Evolutionary conservation across 169 alveolate genomes (phyloP).

Genomic region (Plasmodium blacklocki): DNA sequence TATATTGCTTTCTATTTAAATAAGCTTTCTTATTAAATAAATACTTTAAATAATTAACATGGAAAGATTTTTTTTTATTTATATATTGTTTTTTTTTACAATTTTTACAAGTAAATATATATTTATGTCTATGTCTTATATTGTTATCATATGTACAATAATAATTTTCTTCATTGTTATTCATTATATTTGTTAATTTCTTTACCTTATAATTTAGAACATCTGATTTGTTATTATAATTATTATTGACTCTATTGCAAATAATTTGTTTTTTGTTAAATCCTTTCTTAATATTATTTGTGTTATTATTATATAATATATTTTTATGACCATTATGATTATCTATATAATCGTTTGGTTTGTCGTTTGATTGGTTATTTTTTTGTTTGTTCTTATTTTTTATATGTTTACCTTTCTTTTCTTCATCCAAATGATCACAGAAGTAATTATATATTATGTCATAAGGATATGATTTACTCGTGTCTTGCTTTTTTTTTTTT

Average conservation of each 20-base stretch:
- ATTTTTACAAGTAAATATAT: slow-evolving; percentile 30
- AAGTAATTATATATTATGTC: slow-evolving; percentile 39
- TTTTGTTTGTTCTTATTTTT: neutral
- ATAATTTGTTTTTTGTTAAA: neutral
- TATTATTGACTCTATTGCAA: neutral
- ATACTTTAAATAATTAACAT: slow-evolving; percentile 18
- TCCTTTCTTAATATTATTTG: neutral
- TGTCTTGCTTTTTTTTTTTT: neutral
- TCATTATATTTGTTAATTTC: neutral
- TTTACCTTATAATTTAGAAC: neutral
- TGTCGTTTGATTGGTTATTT: neutral
- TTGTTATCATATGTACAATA: slow-evolving; percentile 24
- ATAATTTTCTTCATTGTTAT: slow-evolving; percentile 15
- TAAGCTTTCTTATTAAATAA: neutral
- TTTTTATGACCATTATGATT: neutral
- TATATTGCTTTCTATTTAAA: slow-evolving; percentile 14
- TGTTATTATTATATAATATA: neutral
- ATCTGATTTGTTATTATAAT: neutral
- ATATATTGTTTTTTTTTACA: slow-evolving; percentile 31
- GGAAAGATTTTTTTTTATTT: neutral
- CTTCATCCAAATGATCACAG: neutral
- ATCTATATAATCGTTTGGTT: neutral
- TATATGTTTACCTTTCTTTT: neutral
- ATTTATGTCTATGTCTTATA: neutral
- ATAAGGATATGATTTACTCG: neutral